These are phyloP conservation scores for Saturnispora diversa DNA, from an alignment of 805 yeast species.

Conservation along the genomic window DNA sequence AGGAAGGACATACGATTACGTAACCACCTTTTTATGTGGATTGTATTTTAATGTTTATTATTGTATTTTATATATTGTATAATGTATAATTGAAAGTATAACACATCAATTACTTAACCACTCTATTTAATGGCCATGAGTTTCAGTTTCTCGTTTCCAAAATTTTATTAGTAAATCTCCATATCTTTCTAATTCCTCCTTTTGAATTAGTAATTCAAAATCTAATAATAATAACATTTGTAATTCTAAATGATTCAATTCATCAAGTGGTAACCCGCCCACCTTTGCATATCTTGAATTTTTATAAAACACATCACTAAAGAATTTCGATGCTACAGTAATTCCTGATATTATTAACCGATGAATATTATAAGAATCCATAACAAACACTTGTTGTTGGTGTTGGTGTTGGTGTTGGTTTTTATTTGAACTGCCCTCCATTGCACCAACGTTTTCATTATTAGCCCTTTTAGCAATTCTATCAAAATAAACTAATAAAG, in stretches of 20 bases:
- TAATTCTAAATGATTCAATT: conserved; percentile 82
- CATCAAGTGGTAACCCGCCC: conserved; percentile 91
- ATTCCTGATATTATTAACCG: conserved; percentile 89
- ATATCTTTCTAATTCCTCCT: conserved; percentile 84
- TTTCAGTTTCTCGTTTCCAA: conserved; percentile 61
- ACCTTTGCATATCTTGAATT: conserved; percentile 91
- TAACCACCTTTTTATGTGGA: too few relatives aligned
- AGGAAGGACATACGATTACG: too few relatives aligned
- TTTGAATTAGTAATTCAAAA: conserved; percentile 77
- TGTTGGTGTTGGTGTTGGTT: too few relatives aligned
- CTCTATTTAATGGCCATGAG: conserved; percentile 13
- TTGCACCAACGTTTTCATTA: conserved; percentile 24
- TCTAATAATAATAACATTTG: conserved; percentile 81
- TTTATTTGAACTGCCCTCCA: too few relatives aligned
- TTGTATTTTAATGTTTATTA: too few relatives aligned
- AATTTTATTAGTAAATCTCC: conserved; percentile 80
- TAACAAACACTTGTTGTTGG: conserved; percentile 66
- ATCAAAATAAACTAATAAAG: conserved; percentile 88
- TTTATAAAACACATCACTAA: conserved; percentile 89
- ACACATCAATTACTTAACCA: too few relatives aligned
- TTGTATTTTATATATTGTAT: too few relatives aligned
- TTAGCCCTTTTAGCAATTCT: conserved; percentile 82
- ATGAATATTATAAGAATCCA: conserved; percentile 95
- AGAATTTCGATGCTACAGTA: conserved; percentile 91
- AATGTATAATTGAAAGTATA: too few relatives aligned